Evolutionary conservation across 2,329 filamentous ascomycete species (phyloP).

Genomic region (Sphaerulina vaccinii): DNA sequence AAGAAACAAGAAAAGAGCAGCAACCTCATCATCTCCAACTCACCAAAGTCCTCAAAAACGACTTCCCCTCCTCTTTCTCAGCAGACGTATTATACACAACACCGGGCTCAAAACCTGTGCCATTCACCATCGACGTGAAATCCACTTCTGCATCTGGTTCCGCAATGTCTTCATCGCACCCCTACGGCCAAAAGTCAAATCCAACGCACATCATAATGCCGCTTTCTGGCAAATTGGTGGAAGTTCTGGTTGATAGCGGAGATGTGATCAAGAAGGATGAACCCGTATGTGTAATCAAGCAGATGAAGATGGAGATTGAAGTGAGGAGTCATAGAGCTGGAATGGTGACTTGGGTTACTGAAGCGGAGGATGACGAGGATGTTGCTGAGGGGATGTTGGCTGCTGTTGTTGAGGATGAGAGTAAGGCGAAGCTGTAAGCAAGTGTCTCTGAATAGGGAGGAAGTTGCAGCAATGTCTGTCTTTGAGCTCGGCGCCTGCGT

Average conservation of each 20-base stretch:
- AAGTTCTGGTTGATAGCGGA: constrained; percentile 56
- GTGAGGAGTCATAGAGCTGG: constrained; percentile 53
- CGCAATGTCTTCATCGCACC: constrained; percentile 41
- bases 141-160: constrained; percentile 46
- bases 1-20: neutral
- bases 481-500: too few relatives aligned
- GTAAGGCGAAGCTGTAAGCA: constrained; percentile 28
- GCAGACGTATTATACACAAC: constrained; percentile 54
- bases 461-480: too few relatives aligned
- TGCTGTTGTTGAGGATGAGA: constrained; percentile 47
- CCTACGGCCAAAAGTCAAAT: constrained; percentile 52
- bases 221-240: constrained; percentile 59
- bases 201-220: constrained; percentile 56
- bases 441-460: too few relatives aligned
- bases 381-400: constrained; percentile 57
- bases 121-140: constrained; percentile 46
- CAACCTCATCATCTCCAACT: constrained; percentile 54
- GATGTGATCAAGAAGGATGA: constrained; percentile 53
- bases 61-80: constrained; percentile 57
- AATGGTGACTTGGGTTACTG: constrained; percentile 51
- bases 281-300: constrained; percentile 58
- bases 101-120: constrained; percentile 34
- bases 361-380: constrained; percentile 56
- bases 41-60: constrained; percentile 56
- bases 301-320: constrained; percentile 71